Conservation (phyloP, 306 rosid species). For the Carpinus viminea region DNA sequence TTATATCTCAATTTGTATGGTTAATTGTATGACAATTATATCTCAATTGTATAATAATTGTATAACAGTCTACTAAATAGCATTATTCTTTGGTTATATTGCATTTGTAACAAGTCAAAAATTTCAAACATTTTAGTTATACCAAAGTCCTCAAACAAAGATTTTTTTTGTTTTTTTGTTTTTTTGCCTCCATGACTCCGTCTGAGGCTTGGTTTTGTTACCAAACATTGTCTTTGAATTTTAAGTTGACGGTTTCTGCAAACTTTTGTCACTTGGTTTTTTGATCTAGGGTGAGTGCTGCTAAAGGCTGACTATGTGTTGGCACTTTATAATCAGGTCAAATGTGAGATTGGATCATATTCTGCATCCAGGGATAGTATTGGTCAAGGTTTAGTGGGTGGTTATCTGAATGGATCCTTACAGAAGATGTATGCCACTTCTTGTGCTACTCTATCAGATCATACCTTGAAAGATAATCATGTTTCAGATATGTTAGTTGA, state of each 20-base stretch:
- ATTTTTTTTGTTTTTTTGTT: too few relatives aligned
- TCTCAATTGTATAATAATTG: too few relatives aligned
- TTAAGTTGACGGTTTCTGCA: neutral
- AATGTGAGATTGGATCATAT: slow-evolving; percentile 35
- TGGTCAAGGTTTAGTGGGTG: slow-evolving; percentile 25
- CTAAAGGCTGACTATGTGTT: slow-evolving; percentile 6
- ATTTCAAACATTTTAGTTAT: neutral
- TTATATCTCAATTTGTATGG: too few relatives aligned
- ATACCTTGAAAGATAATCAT: slow-evolving; percentile 42
- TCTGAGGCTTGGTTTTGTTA: neutral
- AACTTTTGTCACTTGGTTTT: neutral
- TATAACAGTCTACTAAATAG: too few relatives aligned
- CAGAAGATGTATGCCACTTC: slow-evolving; percentile 48
- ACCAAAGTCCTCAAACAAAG: neutral
- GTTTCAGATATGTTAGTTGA: slow-evolving; percentile 85
- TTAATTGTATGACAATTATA: too few relatives aligned
- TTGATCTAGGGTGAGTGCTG: neutral
- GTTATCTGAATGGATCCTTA: slow-evolving; percentile 31
- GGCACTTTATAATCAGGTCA: slow-evolving; percentile 39
- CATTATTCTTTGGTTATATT: neutral
- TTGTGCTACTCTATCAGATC: slow-evolving; percentile 49
- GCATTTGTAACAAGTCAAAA: neutral
- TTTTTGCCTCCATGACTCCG: too few relatives aligned
- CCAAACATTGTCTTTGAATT: slow-evolving; percentile 13
- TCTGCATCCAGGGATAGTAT: slow-evolving; percentile 26